Evolutionary conservation across 768 basidiomycete species (phyloP).

Genomic region (Hypholoma fasciculare): DNA sequence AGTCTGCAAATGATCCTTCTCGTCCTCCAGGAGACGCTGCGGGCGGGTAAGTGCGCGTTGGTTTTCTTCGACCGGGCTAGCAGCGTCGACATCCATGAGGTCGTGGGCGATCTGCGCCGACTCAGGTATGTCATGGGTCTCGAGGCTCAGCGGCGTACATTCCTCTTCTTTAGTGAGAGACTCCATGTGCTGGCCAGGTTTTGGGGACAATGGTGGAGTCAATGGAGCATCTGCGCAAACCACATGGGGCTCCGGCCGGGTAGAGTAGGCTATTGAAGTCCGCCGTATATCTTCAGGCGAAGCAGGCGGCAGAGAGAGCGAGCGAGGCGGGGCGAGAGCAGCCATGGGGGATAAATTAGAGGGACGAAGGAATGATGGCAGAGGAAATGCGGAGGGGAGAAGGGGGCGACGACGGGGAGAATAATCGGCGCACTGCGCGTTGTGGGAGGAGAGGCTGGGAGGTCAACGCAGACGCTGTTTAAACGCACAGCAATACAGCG

Average conservation of each 20-base stretch:
- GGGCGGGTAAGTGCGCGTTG: constrained; percentile 36
- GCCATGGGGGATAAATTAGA: constrained; percentile 21
- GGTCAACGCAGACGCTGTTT: not conserved
- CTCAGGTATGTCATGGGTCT: constrained; percentile 6
- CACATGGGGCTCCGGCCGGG: constrained; percentile 36
- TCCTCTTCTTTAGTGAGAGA: constrained; percentile 11
- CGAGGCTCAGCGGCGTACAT: constrained; percentile 10
- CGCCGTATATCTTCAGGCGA: constrained; percentile 23
- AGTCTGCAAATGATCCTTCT: constrained; percentile 61
- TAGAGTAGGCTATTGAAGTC: constrained; percentile 22
- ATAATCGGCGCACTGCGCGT: constrained; percentile 9
- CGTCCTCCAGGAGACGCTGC: constrained; percentile 65
- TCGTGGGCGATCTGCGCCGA: constrained; percentile 12
- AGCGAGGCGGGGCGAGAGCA: constrained; percentile 27
- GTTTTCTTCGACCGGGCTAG: constrained; percentile 17
- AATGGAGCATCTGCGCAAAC: constrained; percentile 59
- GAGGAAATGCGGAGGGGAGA: constrained; percentile 6
- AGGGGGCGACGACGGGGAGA: not conserved
- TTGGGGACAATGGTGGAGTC: constrained; percentile 64
- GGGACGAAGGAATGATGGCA: constrained; percentile 2
- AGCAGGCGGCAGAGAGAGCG: constrained; percentile 30
- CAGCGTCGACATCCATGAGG: constrained; percentile 22
- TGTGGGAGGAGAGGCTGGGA: constrained; percentile 1
- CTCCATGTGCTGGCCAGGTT: constrained; percentile 35
- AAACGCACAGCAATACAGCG: not conserved